Evolutionary conservation across 352 stramenopile species (phyloP).

Genomic region (Globisporangium polare): DNA sequence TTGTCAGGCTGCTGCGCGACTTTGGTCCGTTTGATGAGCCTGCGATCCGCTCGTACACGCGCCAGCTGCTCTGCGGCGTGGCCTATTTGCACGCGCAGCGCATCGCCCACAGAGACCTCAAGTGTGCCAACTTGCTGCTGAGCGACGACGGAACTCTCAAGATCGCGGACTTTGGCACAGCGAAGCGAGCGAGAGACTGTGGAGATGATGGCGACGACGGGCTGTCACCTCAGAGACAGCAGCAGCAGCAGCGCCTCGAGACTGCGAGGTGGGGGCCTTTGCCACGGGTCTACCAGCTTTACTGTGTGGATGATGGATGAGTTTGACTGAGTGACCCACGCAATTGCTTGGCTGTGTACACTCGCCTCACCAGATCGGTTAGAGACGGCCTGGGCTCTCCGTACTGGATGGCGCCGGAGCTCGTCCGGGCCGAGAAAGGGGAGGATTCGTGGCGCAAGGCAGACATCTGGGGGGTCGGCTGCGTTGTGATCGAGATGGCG

Average conservation of each 20-base stretch:
- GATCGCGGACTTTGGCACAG: constrained; percentile 85
- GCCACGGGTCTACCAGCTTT: too few species aligned
- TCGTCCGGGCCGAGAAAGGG: constrained; percentile 83
- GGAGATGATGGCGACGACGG: constrained; percentile 11
- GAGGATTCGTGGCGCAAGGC: constrained; percentile 80
- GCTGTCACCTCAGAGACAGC: background rate
- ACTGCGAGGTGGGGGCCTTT: constrained; percentile 9
- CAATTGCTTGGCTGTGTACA: background rate
- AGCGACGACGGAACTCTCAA: constrained; percentile 61
- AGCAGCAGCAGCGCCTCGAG: constrained; percentile 5
- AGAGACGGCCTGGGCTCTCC: constrained; percentile 83
- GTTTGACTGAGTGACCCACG: background rate
- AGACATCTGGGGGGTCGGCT: constrained; percentile 90
- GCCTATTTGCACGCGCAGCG: constrained; percentile 64
- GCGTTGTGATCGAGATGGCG: constrained; percentile 87
- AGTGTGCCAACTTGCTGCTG: constrained; percentile 84
- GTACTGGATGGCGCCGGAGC: constrained; percentile 96
- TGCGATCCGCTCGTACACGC: constrained; percentile 50
- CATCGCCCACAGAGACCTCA: constrained; percentile 86
- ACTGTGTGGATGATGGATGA: too few species aligned
- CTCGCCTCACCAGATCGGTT: constrained; percentile 36
- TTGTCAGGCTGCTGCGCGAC: constrained; percentile 65
- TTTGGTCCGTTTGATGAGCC: constrained; percentile 71
- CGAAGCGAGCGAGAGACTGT: constrained; percentile 31
- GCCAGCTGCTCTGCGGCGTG: constrained; percentile 59